A percentile compares a stretch with the other conserved stretches of the same genome.
These are phyloP conservation scores for Ploettnerulaceae sp. DNA, from an alignment of 2,329 filamentous ascomycete genomes.

Conservation along the genomic window DNA sequence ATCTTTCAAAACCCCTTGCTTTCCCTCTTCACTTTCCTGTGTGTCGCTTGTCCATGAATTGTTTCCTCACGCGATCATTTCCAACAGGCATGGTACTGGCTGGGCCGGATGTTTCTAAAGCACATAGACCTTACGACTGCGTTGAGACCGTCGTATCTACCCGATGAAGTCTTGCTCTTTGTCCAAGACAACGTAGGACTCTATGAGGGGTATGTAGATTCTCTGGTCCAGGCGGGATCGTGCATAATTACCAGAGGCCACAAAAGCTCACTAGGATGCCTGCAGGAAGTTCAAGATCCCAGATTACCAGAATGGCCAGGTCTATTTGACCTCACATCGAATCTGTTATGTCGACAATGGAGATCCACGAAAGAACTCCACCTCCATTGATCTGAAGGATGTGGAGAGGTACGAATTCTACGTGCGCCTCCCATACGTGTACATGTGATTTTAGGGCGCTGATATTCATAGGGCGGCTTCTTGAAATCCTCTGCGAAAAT, in stretches of 20 bases:
- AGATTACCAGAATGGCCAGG: constrained; percentile 90
- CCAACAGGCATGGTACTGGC: constrained; percentile 25
- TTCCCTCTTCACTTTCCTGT: no score
- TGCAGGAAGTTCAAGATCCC: constrained; percentile 88
- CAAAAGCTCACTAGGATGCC: constrained; percentile 3
- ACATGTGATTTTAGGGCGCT: constrained; percentile 19
- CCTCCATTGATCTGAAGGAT: constrained; percentile 82
- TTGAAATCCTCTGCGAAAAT: constrained; percentile 93
- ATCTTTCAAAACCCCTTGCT: background rate
- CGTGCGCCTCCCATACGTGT: no score
- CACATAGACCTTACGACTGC: constrained; percentile 93
- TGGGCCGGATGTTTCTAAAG: constrained; percentile 93
- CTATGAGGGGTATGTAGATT: constrained; percentile 78
- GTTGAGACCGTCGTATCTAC: constrained; percentile 83
- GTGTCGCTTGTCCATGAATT: background rate
- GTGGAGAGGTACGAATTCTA: constrained; percentile 90
- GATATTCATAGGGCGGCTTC: constrained; percentile 66
- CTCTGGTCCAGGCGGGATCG: constrained; percentile 7
- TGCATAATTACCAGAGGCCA: background rate
- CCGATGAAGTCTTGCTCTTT: constrained; percentile 91
- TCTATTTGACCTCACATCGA: constrained; percentile 92
- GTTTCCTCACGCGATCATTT: constrained; percentile 6
- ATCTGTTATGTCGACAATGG: constrained; percentile 90
- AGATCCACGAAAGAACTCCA: constrained; percentile 78
- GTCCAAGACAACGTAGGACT: constrained; percentile 96